Evolutionary conservation across 176 grass and related monocot species (phyloP), one percentile per base, ranked within the genome.

Genomic region (Neostapfia colusana): DNA sequence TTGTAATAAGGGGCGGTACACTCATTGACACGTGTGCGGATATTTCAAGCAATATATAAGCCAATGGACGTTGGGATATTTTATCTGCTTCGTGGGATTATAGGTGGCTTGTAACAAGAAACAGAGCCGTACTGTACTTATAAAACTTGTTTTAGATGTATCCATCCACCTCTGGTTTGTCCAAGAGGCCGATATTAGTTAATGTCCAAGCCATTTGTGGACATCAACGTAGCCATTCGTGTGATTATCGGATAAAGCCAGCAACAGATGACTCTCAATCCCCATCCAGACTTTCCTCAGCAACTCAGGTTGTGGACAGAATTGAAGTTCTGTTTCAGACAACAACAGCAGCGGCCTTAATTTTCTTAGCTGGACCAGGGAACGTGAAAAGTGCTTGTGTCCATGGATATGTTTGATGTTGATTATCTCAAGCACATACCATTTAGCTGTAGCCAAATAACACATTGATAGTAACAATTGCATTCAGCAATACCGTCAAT

Each of bases 141-240:
- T 73, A 16, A 39, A 31, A 49, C 64, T 36, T 69, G 81, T 69
- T 69, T 69, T 68, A 77, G 53, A 76, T 69, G 21, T n/a, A 31
- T 31, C 31, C 31, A 49, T 34, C 27, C 50, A 48, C 50, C 50
- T 61, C 13, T 62, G 42, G 0, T 76, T 83, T 70, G 54, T 51
- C 81, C 64, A 76, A 39, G 15, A n/a, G n/a, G n/a, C n/a, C n/a
- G n/a, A n/a, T n/a, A n/a, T n/a, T n/a, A n/a, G 73, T 63, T 21
- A 40, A 69, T 40, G 62, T 76, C n/a, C 16, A 69, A 11, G 72
- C 2, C 26, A 68, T 39, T 83, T 76, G 31, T 17, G n/a, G n/a
- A n/a, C n/a, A n/a, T n/a, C n/a, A n/a, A n/a, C n/a, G n/a, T n/a
- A n/a, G n/a, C n/a, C n/a, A n/a, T n/a, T n/a, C n/a, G n/a, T n/a